A percentile compares a stretch with the other conserved stretches of the same genome.
These are phyloP conservation scores for Penicillium bialowiezense DNA, from an alignment of 495 filamentous ascomycete genomes.

Conservation along the genomic window DNA sequence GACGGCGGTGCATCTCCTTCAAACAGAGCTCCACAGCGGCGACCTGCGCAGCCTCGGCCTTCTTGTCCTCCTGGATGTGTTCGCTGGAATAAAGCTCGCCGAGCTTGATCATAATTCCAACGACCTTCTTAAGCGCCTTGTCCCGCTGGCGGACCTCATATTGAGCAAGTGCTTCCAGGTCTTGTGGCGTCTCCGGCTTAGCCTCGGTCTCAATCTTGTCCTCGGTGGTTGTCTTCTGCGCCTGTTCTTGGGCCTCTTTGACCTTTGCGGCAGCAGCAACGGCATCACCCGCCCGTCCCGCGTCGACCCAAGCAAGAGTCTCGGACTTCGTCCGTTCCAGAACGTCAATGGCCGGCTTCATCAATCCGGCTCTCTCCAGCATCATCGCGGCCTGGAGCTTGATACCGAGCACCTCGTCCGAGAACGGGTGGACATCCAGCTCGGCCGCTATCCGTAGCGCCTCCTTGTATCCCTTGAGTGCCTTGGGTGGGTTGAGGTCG, in stretches of 20 bases:
- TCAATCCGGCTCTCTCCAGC: constrained; percentile 69
- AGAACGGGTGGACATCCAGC: constrained; percentile 77
- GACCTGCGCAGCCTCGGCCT: constrained; percentile 69
- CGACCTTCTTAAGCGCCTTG: constrained; percentile 65
- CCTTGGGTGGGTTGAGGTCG: constrained; percentile 63
- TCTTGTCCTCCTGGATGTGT: constrained; percentile 49
- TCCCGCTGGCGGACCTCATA: constrained; percentile 60
- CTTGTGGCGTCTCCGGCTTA: constrained; percentile 29
- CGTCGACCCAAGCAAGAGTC: constrained; percentile 52
- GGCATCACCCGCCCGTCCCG: constrained; percentile 42
- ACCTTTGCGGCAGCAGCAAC: constrained; percentile 27
- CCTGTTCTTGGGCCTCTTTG: constrained; percentile 19
- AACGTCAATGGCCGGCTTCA: constrained; percentile 64
- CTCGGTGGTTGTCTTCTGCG: constrained; percentile 16
- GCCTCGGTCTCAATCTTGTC: constrained; percentile 24
- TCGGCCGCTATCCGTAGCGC: constrained; percentile 70
- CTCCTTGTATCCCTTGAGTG: constrained; percentile 75
- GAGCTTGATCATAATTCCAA: constrained; percentile 75
- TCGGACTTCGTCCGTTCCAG: constrained; percentile 60
- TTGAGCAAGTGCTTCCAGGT: constrained; percentile 30
- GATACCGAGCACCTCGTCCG: constrained; percentile 84
- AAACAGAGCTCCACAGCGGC: constrained; percentile 80
- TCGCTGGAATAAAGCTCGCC: constrained; percentile 67
- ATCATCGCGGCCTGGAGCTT: constrained; percentile 76
- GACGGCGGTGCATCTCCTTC: constrained; percentile 66